phyloP scores from a whole-genome alignment of 306 rosid genomes.

The Inga oerstediana region DNA sequence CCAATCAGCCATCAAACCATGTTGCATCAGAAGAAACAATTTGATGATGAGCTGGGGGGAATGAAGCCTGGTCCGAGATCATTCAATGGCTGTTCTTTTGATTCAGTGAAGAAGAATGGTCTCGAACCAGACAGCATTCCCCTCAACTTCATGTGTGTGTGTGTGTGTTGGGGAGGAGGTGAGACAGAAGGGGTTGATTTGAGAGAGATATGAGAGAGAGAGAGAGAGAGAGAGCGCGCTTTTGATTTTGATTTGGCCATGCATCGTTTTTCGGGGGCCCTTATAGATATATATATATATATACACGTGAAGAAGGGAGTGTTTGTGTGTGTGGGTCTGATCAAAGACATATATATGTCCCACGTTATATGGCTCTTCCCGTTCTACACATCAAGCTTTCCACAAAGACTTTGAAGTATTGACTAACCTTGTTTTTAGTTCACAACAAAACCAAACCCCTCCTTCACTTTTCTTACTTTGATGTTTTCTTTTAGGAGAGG shows the following conservation, averaged over 20 bases:
- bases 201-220: conserved; percentile 15
- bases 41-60: conserved; percentile 70
- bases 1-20: conserved; percentile 20
- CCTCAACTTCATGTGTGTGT: conserved; percentile 63
- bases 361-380: conserved; percentile 50
- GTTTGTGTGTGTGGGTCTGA: conserved; percentile 47
- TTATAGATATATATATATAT: conserved; percentile 24
- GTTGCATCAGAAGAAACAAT: conserved; percentile 17
- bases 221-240: conserved; percentile 24
- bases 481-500: not conserved
- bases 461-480: not conserved
- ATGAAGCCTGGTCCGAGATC: conserved; percentile 99
- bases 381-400: conserved; percentile 44
- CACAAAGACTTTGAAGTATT: conserved; percentile 38
- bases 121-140: conserved; percentile 98
- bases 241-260: conserved; percentile 67
- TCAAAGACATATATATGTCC: conserved; percentile 36
- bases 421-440: conserved; percentile 34
- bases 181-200: conserved; percentile 6
- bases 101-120: conserved; percentile 43
- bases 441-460: not conserved
- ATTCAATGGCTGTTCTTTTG: conserved; percentile 20
- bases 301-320: conserved; percentile 62
- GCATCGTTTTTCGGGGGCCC: conserved; percentile 71
- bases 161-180: conserved; percentile 22